Base-by-base conservation (phyloP, 208 protist genomes). In the Trypanosoma melophagium region DNA sequence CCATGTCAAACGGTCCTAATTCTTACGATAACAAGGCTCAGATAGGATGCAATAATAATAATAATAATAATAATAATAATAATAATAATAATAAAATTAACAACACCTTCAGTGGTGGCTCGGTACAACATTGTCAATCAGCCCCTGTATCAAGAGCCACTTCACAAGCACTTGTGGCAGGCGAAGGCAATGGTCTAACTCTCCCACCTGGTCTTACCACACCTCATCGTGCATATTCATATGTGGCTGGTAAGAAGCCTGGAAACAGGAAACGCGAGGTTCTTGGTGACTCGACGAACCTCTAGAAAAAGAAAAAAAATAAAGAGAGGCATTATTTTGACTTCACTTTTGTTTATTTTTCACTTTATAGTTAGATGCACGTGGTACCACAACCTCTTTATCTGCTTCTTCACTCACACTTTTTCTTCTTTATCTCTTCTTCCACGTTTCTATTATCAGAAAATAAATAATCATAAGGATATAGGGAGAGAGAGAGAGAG, bases 211-310 rank as follows among this genome's bases (percentile, higher is more conserved):
- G 59, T 84, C 24, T 57, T 76, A 60, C 58, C 78, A 72, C 75
- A 78, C 77, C 63, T 9, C 54, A 66, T 31, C 77, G 87, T 12
- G 87, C 87, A 19, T 80, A 71, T 62, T 89, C 87, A 38, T 82
- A 89, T 56, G 78, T 69, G 16, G 63, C 74, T 5, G 69, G 62
- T 10, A 89, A 89, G 56, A 60, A 79, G 53, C 44, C 59, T 0
- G 44, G 38, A 10, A 71, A 69, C n/a, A 83, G 82, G 31, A 90
- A 90, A 66, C 81, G 84, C 22, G 76, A 81, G 16, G n/a, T 93
- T 14, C 73, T 93, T 7, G 80, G 82, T 3, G 87, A 93, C 38
- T 38, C 81, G 24, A 93, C 87, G 21, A 93, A 93, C 64, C 57
- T 79, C 50, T 74, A 83, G 53, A 56, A n/a, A 25, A 7, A 25